Evolutionary conservation across 768 basidiomycete species (phyloP).

Genomic region (Tulasnella sp.): DNA sequence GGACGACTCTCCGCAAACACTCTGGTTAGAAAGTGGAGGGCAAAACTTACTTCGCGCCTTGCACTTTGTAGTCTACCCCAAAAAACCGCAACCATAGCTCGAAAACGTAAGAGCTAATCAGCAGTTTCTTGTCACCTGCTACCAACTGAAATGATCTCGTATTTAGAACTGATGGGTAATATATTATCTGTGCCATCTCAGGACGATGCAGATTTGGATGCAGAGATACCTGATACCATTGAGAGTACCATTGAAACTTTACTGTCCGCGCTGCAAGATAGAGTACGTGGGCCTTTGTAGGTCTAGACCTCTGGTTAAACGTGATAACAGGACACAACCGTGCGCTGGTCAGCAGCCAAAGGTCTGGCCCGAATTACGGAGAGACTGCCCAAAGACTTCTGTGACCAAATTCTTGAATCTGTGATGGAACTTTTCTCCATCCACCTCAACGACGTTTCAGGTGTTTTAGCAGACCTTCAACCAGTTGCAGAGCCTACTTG

Average conservation of each 20-base stretch:
- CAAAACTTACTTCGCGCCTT: slow-evolving; percentile 55
- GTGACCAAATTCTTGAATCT: slow-evolving; percentile 69
- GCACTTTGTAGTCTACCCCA: slow-evolving; percentile 47
- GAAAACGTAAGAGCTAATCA: slow-evolving; percentile 30
- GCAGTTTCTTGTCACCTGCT: neutral
- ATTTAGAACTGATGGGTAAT: too few relatives aligned
- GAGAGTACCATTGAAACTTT: slow-evolving; percentile 63
- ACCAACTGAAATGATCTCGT: slow-evolving; percentile 4
- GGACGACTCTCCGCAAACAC: slow-evolving; percentile 41
- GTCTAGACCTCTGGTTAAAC: neutral
- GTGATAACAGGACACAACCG: slow-evolving; percentile 65
- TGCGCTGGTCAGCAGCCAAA: slow-evolving; percentile 91
- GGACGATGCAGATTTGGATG: neutral
- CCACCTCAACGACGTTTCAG: slow-evolving; percentile 47
- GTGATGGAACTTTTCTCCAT: slow-evolving; percentile 63
- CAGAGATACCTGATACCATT: slow-evolving; percentile 63
- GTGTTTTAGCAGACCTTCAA: slow-evolving; percentile 48
- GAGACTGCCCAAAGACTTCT: slow-evolving; percentile 61
- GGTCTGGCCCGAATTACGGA: slow-evolving; percentile 75
- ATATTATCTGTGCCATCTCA: neutral
- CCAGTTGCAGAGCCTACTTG: slow-evolving; percentile 75
- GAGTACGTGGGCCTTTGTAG: slow-evolving; percentile 34
- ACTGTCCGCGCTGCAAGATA: slow-evolving; percentile 65
- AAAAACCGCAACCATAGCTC: slow-evolving; percentile 25
- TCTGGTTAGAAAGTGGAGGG: slow-evolving; percentile 50